Evolutionary conservation across 2,329 filamentous ascomycete species (phyloP), one percentile per base, ranked within the genome.

Genomic region (Xylariaceae sp.): DNA sequence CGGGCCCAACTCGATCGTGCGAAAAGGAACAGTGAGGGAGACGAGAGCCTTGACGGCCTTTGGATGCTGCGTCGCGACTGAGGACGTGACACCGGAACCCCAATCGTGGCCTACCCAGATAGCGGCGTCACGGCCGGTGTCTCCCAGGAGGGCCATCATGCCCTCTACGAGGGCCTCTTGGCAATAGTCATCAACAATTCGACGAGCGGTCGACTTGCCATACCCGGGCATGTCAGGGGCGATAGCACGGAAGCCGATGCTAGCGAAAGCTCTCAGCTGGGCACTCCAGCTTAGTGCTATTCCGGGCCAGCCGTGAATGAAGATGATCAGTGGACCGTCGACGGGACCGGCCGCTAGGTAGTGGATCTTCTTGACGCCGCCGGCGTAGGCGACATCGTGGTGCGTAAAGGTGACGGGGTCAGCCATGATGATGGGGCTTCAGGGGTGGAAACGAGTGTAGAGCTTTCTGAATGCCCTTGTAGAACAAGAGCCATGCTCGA

Each of bases 41-140:
- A 55, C 57, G 8, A 68, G 59, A 0, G 60, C 68, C 12, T 59
- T 55, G 47, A 63, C 62, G 34, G 49, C 57, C 7, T 68, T 58
- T 0, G 68, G 68, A 37, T 64, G 63, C 36, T 65, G 64, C 16
- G 63, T 62, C 30, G 66, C 67, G 26, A 70, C 44, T 8, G 61
- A 59, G 37, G 60, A 68, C 6, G 63, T 55, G 1, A 63, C 56
- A 1, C 59, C 65, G 12, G 65, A 58, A 44, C 68, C 68, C 75
- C 74, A 76, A 57, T 77, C 74, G 53, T 77, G 75, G 12, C 68
- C 74, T 32, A 77, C 64, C 75, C 77, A 79, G n/a, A 80, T 61
- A 1, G 75, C 75, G 7, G 68, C 67, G 0, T 64, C 54, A 18
- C 74, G 61, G 16, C 51, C 49, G 0, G 69, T 56, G 21, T 66